Evolutionary conservation across 1,284 basidiomycete species (phyloP).

Genomic region (Athelia sp.): DNA sequence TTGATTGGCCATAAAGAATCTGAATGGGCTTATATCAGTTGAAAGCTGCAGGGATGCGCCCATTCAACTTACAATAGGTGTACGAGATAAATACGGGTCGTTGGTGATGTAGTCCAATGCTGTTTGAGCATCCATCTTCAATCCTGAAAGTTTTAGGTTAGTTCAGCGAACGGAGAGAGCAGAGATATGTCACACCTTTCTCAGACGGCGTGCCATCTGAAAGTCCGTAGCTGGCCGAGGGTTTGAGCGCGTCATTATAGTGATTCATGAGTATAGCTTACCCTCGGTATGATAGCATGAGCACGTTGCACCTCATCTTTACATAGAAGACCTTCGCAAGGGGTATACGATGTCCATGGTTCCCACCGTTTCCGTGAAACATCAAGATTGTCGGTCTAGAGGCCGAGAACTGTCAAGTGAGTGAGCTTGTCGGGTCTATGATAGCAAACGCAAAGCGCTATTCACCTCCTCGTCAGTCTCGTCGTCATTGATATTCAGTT

Average conservation of each 20-base stretch:
- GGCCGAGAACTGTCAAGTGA: constrained; percentile 49
- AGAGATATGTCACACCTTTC: constrained; percentile 40
- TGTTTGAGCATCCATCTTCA: constrained; percentile 79
- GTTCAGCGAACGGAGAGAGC: not conserved
- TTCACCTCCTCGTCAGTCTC: constrained; percentile 45
- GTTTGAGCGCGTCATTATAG: constrained; percentile 2
- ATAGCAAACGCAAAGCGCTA: constrained; percentile 1
- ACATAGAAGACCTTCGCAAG: constrained; percentile 83
- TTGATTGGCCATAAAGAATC: constrained; percentile 90
- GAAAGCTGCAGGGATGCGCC: not conserved
- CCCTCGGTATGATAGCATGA: constrained; percentile 89
- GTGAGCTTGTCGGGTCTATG: not conserved
- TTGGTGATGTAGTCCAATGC: constrained; percentile 73
- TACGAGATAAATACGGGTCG: constrained; percentile 65
- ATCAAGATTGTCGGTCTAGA: constrained; percentile 81
- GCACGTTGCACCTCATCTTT: constrained; percentile 82
- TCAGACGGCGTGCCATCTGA: constrained; percentile 85
- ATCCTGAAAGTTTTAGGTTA: constrained; percentile 35
- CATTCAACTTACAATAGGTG: constrained; percentile 50
- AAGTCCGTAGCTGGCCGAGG: constrained; percentile 64
- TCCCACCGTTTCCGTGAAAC: constrained; percentile 89
- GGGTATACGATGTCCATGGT: constrained; percentile 84
- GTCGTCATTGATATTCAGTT: constrained; percentile 22
- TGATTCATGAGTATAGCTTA: constrained; percentile 24
- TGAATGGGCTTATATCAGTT: constrained; percentile 22